Evolutionary conservation across 2,329 filamentous ascomycete species (phyloP).

Genomic region (Scytalidium lignicola): DNA sequence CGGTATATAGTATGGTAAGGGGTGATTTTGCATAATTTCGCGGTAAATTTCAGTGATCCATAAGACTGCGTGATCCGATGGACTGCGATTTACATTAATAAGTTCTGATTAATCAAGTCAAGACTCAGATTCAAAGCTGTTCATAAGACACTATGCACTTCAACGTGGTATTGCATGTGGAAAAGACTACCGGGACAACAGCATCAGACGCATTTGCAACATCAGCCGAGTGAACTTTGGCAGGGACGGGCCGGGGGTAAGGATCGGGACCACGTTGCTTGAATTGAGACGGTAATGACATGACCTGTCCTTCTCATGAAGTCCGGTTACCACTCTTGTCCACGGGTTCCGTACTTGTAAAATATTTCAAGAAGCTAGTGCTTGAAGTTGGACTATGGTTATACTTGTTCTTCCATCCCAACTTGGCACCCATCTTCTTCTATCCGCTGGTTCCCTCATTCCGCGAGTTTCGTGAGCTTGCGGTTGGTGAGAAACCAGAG

Average conservation of each 20-base stretch:
- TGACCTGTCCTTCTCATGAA: constrained; percentile 56
- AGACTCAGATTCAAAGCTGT: too few relatives aligned
- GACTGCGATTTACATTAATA: too few relatives aligned
- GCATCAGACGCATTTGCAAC: not conserved
- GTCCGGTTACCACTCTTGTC: constrained; percentile 30
- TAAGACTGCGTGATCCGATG: too few relatives aligned
- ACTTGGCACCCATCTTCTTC: constrained; percentile 60
- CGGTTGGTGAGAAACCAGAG: constrained; percentile 17
- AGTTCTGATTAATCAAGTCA: too few relatives aligned
- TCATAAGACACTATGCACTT: constrained; percentile 19
- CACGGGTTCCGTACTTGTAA: constrained; percentile 29
- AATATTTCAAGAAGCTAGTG: constrained; percentile 30
- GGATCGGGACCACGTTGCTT: constrained; percentile 14
- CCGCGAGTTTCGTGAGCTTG: constrained; percentile 18
- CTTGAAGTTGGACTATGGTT: constrained; percentile 39
- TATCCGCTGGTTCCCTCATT: constrained; percentile 42
- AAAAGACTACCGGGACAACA: not conserved
- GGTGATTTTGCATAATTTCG: too few relatives aligned
- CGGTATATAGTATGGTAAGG: too few relatives aligned
- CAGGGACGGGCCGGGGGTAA: not conserved
- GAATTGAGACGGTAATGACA: constrained; percentile 39
- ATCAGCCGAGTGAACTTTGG: not conserved
- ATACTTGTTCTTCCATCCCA: constrained; percentile 49
- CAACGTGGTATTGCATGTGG: constrained; percentile 18
- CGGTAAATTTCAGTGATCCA: too few relatives aligned